Evolutionary conservation across 805 yeast genomes (phyloP).

Genomic region (Peterozyma xylosa): DNA sequence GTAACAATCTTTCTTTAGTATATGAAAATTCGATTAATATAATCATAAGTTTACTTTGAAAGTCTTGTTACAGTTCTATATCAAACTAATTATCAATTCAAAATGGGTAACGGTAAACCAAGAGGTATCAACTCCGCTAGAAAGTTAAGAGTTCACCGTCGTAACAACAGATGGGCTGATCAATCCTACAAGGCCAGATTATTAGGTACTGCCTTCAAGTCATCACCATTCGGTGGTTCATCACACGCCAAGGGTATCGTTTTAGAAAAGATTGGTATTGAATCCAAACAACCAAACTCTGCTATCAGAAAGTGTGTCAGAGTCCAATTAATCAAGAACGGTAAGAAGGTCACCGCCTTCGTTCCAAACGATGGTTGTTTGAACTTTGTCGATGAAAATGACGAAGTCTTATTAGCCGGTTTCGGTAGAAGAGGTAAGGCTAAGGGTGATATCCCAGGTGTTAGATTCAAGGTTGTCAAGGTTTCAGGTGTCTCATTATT

Average conservation of each 20-base stretch:
- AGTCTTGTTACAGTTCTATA: not conserved
- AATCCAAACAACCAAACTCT: slow-evolving; percentile 99
- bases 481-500: slow-evolving; percentile 99
- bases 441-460: slow-evolving; percentile 99
- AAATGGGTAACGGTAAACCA: slow-evolving; percentile 99
- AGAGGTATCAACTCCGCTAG: slow-evolving; percentile 99
- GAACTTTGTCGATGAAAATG: slow-evolving; percentile 99
- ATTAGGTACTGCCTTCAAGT: slow-evolving; percentile 99
- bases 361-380: slow-evolving; percentile 99
- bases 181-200: slow-evolving; percentile 96
- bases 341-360: slow-evolving; percentile 99
- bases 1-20: too few relatives aligned
- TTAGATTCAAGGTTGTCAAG: slow-evolving; percentile 99
- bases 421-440: slow-evolving; percentile 99
- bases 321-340: slow-evolving; percentile 99
- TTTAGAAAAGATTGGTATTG: slow-evolving; percentile 98
- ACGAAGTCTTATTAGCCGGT: slow-evolving; percentile 99
- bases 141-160: slow-evolving; percentile 99
- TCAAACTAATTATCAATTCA: slow-evolving; percentile 23
- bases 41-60: too few relatives aligned
- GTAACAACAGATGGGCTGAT: slow-evolving; percentile 99
- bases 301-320: slow-evolving; percentile 99
- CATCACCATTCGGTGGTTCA: slow-evolving; percentile 99
- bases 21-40: too few relatives aligned
- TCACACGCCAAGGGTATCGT: slow-evolving; percentile 99